Percentiles rank a stretch among this genome's conserved stretches.
These are phyloP conservation scores for Fusarium tricinctum DNA, from an alignment of 2,329 filamentous ascomycete species.

Conservation along the genomic window DNA sequence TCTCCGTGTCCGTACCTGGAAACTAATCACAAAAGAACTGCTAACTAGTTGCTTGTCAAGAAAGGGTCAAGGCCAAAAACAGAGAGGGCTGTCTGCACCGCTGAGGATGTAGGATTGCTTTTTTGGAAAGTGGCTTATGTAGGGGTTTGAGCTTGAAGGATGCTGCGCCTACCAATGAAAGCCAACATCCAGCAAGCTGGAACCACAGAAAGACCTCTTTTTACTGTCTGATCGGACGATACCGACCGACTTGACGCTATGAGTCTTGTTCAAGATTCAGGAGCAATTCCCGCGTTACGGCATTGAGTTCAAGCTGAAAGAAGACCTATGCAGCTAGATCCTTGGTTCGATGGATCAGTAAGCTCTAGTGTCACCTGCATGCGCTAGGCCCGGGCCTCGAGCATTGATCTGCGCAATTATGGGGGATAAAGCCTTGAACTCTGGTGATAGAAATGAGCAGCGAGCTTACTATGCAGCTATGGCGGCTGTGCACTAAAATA, in stretches of 20 bases:
- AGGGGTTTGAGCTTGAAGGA: background rate
- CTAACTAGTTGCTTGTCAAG: background rate
- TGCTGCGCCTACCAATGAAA: background rate
- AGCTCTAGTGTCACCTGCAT: constrained; percentile 24
- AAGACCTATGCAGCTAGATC: constrained; percentile 21
- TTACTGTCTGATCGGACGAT: background rate
- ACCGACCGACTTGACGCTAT: background rate
- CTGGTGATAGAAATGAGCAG: background rate
- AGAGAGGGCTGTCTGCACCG: background rate
- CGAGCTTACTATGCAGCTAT: constrained; percentile 15
- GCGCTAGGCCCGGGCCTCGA: constrained; percentile 30
- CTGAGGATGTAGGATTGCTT: background rate
- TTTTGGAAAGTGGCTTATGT: background rate
- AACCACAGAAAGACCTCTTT: background rate
- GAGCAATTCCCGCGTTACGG: background rate
- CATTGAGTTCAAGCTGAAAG: constrained; percentile 18
- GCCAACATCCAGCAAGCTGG: background rate
- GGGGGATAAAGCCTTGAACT: background rate
- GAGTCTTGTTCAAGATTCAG: background rate
- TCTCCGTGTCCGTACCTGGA: constrained; percentile 1
- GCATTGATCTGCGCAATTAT: background rate
- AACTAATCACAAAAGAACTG: constrained; percentile 6
- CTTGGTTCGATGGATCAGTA: constrained; percentile 9
- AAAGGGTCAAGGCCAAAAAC: background rate
- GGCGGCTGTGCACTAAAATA: constrained; percentile 12